A percentile compares a stretch with the other conserved stretches of the same genome.
phyloP scores from a whole-genome alignment of 176 grass and related monocot species.

The Cymbopogon citratus region DNA sequence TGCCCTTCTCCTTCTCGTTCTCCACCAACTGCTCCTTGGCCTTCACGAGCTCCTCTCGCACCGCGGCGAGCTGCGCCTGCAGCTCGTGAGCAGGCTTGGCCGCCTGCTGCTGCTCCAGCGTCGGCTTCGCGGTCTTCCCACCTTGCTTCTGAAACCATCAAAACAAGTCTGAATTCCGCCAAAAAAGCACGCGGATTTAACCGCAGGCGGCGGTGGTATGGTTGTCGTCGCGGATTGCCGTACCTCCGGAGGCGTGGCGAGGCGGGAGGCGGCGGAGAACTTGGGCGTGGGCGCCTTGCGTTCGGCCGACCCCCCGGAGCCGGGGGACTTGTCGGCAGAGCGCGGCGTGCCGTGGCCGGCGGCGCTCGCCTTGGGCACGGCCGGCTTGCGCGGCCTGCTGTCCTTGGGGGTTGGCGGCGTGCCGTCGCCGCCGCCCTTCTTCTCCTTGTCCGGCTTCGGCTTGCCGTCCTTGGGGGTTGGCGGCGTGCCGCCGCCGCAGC shows the following conservation, averaged over 20 bases:
- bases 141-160: slow-evolving; percentile 45
- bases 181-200: slow-evolving; percentile 7
- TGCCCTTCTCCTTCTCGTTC: slow-evolving; percentile 55
- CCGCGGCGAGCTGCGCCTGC: slow-evolving; percentile 45
- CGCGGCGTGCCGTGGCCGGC: slow-evolving; percentile 35
- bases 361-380: slow-evolving; percentile 35
- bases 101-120: slow-evolving; percentile 28
- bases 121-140: slow-evolving; percentile 25
- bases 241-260: slow-evolving; percentile 43
- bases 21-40: slow-evolving; percentile 56
- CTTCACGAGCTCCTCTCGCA: slow-evolving; percentile 50
- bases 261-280: slow-evolving; percentile 17
- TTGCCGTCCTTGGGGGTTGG: slow-evolving; percentile 45
- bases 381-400: slow-evolving; percentile 40
- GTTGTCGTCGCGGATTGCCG: not conserved
- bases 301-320: slow-evolving; percentile 32
- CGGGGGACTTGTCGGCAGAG: slow-evolving; percentile 37
- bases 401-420: slow-evolving; percentile 57
- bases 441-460: slow-evolving; percentile 41
- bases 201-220: not conserved
- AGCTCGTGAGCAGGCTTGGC: slow-evolving; percentile 40
- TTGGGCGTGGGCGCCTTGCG: slow-evolving; percentile 55
- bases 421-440: slow-evolving; percentile 15
- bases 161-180: slow-evolving; percentile 12
- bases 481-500: slow-evolving; percentile 30